Evolutionary conservation across 768 basidiomycete genomes (phyloP), one percentile per base, ranked within the genome.

Genomic region (Phaffia tasmanica): DNA sequence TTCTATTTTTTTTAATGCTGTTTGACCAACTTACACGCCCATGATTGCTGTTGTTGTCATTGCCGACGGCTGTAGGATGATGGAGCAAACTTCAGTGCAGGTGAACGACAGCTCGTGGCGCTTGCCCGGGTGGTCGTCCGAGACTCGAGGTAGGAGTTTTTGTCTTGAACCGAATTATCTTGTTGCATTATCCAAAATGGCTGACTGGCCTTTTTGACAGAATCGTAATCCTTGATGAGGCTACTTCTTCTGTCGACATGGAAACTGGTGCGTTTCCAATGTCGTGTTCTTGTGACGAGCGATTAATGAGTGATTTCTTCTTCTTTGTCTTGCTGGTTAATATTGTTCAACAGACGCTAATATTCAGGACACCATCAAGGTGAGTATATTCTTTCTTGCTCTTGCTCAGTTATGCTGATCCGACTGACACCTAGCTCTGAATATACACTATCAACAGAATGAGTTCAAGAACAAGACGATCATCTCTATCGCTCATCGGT

Each of bases 381-480:
- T 42, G 46, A 21, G 55, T 55, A 57, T 67, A 21, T 62, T 32
- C 25, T 67, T 82, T 48, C n/a, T 16, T 47, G 47, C 32, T 49
- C n/a, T 7, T 47, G 8, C 14, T 15, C 47, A 35, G n/a, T n/a
- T 9, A n/a, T 3, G 6, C 46, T 53, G 61, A 51, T 42, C 11
- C 11, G 35, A 42, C 11, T 42, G 35, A 42, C 35, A 42, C 35
- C 4, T 5, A 5, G 4, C 11, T 42, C 35, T 5, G 11, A 42
- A 5, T 42, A 11, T 42, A 86, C 68, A 94, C 91, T 5, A 94
- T 95, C 68, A 11, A 11, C 81, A 88, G 1, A 79, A 80, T 57
- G 88, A 93, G 78, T 97, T 94, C 79, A 78, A 81, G 54, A 85
- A 90, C 74, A 84, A 85, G 70, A 94, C 92, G 0, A 82, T 93